Evolutionary conservation across 176 grass and related monocot species (phyloP).

Genomic region (Hordeum marinum): DNA sequence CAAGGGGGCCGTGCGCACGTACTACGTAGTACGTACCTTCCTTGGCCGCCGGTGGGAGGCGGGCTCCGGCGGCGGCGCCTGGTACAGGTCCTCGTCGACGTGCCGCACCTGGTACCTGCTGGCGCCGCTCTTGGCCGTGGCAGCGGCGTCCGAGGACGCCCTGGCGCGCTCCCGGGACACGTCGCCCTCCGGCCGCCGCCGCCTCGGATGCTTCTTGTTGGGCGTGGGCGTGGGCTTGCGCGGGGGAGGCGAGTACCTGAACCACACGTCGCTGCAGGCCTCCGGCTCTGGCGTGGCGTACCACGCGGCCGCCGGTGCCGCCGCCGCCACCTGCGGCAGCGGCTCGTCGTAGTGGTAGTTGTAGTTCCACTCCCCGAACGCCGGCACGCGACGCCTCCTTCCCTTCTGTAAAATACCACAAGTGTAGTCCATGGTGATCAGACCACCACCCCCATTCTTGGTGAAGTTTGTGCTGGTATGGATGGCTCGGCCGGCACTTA

Average conservation of each 20-base stretch:
- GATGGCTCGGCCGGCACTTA: not conserved
- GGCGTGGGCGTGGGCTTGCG: not conserved
- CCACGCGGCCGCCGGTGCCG: not conserved
- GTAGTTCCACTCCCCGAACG: conserved; percentile 54
- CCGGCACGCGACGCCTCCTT: conserved; percentile 21
- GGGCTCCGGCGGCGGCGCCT: conserved; percentile 15
- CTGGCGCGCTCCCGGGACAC: not conserved
- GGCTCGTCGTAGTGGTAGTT: not conserved
- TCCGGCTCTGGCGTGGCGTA: conserved; percentile 8
- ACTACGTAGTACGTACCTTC: not conserved
- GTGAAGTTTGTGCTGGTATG: not conserved
- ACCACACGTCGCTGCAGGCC: conserved; percentile 32
- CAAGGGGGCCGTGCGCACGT: too few species aligned
- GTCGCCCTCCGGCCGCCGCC: not conserved
- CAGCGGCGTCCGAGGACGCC: not conserved
- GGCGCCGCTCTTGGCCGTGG: not conserved
- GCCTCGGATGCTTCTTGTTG: not conserved
- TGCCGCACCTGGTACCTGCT: not conserved
- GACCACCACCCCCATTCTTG: not conserved
- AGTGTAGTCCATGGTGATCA: not conserved
- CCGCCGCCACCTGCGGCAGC: too few species aligned
- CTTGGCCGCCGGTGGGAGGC: not conserved
- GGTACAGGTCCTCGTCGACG: conserved; percentile 27
- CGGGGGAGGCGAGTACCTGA: conserved; percentile 29
- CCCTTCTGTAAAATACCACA: not conserved